Evolutionary conservation across 305 asterid species (phyloP).

Genomic region (Solanum hybrid): DNA sequence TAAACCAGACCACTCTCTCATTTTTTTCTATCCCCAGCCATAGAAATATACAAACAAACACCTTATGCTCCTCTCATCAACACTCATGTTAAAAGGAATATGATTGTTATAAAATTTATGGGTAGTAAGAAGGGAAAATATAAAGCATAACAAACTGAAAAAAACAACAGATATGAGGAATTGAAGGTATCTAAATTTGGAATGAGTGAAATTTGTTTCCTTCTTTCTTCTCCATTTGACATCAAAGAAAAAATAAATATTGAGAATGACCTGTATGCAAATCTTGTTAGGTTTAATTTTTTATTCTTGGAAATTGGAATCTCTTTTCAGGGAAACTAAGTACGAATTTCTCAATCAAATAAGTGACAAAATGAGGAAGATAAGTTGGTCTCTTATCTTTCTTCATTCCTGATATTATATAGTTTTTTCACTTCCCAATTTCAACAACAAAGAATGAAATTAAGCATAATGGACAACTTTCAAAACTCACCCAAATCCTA

Average conservation of each 20-base stretch:
- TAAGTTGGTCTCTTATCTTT: slow-evolving; percentile 6
- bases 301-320: not conserved
- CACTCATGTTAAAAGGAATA: not conserved
- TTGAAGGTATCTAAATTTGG: not conserved
- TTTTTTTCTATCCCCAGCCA: not conserved
- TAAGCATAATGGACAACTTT: not conserved
- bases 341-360: slow-evolving; percentile 23
- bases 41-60: not conserved
- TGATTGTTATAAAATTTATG: not conserved
- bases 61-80: not conserved
- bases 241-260: not conserved
- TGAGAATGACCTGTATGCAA: not conserved
- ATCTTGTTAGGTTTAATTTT: not conserved
- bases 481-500: not conserved
- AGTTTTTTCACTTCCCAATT: not conserved
- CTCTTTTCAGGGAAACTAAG: slow-evolving; percentile 22
- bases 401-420: slow-evolving; percentile 7
- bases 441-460: not conserved
- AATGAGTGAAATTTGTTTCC: not conserved
- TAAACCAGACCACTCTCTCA: not conserved
- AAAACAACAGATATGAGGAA: not conserved
- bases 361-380: slow-evolving; percentile 19
- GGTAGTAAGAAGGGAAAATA: not conserved
- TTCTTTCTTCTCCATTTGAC: not conserved
- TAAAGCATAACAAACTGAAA: not conserved